phyloP scores from a whole-genome alignment of 805 yeast species.

The Monosporozyma solicola region DNA sequence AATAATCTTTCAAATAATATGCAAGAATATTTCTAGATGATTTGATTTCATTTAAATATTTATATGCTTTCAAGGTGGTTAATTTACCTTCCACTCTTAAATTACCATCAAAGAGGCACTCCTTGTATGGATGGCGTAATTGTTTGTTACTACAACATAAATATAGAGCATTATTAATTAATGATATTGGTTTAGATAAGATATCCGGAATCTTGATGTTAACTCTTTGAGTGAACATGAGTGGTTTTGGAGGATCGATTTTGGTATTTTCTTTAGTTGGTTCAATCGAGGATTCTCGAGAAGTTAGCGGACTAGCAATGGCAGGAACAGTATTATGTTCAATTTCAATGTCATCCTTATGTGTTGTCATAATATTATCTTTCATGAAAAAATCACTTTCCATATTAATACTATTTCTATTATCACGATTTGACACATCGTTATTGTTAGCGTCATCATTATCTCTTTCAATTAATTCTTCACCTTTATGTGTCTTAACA shows the following conservation, averaged over 20 bases:
- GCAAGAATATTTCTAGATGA: slow-evolving; percentile 14
- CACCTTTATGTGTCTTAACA: slow-evolving; percentile 81
- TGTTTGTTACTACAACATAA: background rate
- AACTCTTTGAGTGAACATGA: background rate
- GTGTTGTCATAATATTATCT: background rate
- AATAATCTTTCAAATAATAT: slow-evolving; percentile 11
- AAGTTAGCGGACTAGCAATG: background rate
- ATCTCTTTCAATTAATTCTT: slow-evolving; percentile 62
- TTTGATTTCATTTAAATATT: slow-evolving; percentile 17
- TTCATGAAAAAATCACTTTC: background rate
- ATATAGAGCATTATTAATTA: slow-evolving; percentile 1
- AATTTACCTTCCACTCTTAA: slow-evolving; percentile 29
- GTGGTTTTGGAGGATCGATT: background rate
- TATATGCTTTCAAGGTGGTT: slow-evolving; percentile 17
- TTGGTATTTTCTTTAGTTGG: background rate
- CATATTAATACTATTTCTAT: background rate
- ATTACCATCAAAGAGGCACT: slow-evolving; percentile 29
- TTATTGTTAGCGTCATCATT: slow-evolving; percentile 5
- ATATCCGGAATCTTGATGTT: background rate
- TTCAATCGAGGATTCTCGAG: background rate
- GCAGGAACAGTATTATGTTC: background rate
- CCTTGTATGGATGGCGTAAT: slow-evolving; percentile 7
- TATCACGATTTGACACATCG: slow-evolving; percentile 11
- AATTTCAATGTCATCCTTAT: background rate
- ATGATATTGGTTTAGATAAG: background rate